Evolutionary conservation across 225 moss, liverwort and hornwort species (phyloP), one percentile per base, ranked within the genome.

Genomic region (Polytrichum formosum): DNA sequence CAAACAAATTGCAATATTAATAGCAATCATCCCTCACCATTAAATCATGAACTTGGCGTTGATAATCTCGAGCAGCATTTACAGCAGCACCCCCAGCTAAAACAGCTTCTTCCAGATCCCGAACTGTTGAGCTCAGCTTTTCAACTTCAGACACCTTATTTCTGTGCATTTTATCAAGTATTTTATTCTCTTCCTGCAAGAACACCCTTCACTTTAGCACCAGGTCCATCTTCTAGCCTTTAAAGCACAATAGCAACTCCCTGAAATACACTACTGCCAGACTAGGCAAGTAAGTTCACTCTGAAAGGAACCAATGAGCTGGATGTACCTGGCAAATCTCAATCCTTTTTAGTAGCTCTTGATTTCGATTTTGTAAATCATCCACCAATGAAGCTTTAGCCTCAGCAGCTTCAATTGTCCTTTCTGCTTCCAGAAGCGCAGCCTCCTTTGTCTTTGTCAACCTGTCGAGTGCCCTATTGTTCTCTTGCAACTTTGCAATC

Each of bases 131-230:
- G 30, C 71, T 71, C 66, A 76, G 20, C 71, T 71, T 76, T 56
- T 76, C 76, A 46, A 76, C 71, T 58, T 76, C 76, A 28, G 18
- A 13, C 18, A 76, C 71, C 59, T 76, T 76, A 26, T 71, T 56
- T 7, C 71, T 71, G 56, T 76, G 76, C 76, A 76, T 76, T 66
- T 76, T 76, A 60, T 76, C 76, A 33, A 76, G 60, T 13, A 76
- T 76, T 65, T 71, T 76, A 25, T 76, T 76, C 76, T 76, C 76
- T 76, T 76, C 76, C 71, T 75, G 68, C 63, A 28, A n/a, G 22
- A 64, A 64, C 64, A 64, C n/a, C 28, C 53, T 33, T n/a, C 61
- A 61, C 61, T 16, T 70, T 23, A 70, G 59, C 8, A 67, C 26
- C 18, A 13, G 18, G 20, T 30, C 4, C 16, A 16, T 16, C 16